Percentiles rank a stretch among this genome's conserved stretches.
These are phyloP conservation scores for Spergularia azorica DNA, from an alignment of 179 eudicot genomes.

Conservation along the genomic window DNA sequence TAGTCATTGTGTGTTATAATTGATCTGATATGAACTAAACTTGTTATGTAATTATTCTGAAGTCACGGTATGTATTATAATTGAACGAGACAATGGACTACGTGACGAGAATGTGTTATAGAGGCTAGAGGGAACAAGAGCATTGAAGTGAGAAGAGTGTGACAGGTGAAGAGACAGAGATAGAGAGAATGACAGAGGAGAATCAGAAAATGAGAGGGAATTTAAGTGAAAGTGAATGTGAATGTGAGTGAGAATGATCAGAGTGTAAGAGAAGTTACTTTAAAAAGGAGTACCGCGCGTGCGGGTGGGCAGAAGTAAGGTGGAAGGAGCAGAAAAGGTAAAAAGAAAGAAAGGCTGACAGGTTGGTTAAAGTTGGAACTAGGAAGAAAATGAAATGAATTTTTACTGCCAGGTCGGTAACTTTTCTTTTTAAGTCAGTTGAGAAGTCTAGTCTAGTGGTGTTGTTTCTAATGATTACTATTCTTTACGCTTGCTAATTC, in stretches of 20 bases:
- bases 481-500: not conserved
- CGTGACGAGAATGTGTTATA: too few species aligned
- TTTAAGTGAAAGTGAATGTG: not conserved
- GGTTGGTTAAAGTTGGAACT: conserved; percentile 15
- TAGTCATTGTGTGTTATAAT: not conserved
- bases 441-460: too few species aligned
- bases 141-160: not conserved
- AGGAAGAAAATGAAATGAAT: too few species aligned
- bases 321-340: conserved; percentile 1
- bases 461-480: too few species aligned
- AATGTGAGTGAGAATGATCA: not conserved
- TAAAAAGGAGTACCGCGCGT: conserved; percentile 29
- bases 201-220: not conserved
- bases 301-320: conserved; percentile 32
- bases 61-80: too few species aligned
- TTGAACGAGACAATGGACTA: not conserved
- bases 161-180: conserved; percentile 10
- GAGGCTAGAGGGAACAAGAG: conserved; percentile 4
- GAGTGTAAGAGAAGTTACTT: not conserved
- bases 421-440: too few species aligned
- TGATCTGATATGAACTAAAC: too few species aligned
- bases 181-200: not conserved
- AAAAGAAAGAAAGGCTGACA: conserved; percentile 20
- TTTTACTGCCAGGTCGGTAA: too few species aligned
- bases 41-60: too few species aligned